A percentile compares a stretch with the other conserved stretches of the same genome.
Conservation (phyloP, 768 basidiomycete species). For the Collybia sordida region DNA sequence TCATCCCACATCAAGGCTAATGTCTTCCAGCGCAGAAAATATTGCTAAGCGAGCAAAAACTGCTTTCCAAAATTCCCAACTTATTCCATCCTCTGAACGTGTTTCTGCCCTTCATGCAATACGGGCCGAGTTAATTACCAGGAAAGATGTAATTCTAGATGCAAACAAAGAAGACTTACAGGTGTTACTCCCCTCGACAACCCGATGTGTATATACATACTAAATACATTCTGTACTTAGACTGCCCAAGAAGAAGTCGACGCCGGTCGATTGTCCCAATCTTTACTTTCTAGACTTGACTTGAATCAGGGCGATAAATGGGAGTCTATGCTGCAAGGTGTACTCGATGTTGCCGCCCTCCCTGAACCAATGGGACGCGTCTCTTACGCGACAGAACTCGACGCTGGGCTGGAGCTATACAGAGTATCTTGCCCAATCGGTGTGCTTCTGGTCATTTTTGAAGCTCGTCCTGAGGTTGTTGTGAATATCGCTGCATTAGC, state of each 20-base stretch:
- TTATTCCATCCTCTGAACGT: slow-evolving; percentile 67
- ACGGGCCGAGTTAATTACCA: slow-evolving; percentile 58
- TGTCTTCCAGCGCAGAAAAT: slow-evolving; percentile 35
- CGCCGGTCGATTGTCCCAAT: slow-evolving; percentile 78
- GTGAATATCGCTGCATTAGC: slow-evolving; percentile 96
- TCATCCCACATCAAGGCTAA: slow-evolving; percentile 16
- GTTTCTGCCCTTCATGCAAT: slow-evolving; percentile 73
- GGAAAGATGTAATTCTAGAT: slow-evolving; percentile 66
- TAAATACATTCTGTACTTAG: slow-evolving; percentile 31
- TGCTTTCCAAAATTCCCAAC: slow-evolving; percentile 87
- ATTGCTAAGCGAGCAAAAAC: slow-evolving; percentile 80
- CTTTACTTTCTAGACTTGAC: slow-evolving; percentile 86
- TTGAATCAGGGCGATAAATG: slow-evolving; percentile 82
- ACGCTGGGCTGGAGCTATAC: slow-evolving; percentile 85
- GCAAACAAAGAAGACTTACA: slow-evolving; percentile 84
- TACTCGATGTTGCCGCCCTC: slow-evolving; percentile 81
- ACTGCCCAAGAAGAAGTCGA: slow-evolving; percentile 78
- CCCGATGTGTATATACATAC: neutral
- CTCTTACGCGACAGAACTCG: slow-evolving; percentile 87
- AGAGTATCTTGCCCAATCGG: slow-evolving; percentile 96
- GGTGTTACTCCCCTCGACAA: slow-evolving; percentile 33
- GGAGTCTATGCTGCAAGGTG: slow-evolving; percentile 90
- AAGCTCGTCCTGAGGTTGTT: slow-evolving; percentile 95
- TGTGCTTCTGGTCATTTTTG: slow-evolving; percentile 94
- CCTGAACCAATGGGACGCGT: slow-evolving; percentile 86